Base-by-base conservation (phyloP, 2,329 filamentous ascomycete species). In the Aspergillus aculeatus region DNA sequence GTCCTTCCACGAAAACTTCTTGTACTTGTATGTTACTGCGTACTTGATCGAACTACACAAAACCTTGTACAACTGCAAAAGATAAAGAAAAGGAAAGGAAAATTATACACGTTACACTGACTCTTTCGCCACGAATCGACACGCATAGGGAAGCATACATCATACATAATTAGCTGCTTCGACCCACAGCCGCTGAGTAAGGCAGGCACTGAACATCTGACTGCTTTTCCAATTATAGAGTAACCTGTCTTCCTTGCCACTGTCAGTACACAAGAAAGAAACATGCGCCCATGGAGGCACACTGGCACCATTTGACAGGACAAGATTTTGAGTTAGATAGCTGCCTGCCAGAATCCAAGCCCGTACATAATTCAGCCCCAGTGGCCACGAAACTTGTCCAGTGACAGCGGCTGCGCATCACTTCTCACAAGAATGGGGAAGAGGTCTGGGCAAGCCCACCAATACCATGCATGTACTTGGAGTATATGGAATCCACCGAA, bases 121-220 rank as follows among this genome's bases (percentile, higher is more conserved):
- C 21, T 44, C 23, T 26, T 47, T 32, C 19, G 32, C 35, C 32
- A 44, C 38, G 38, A 44, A 19, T 19, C 38, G 14, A 44, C 38
- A 19, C 38, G 38, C 38, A 44, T 44, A 44, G n/a, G 38, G 38
- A 44, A 9, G 38, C 38, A 44, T 44, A 44, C 16, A 44, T 16
- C 38, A 7, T 44, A 44, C 38, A 21, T 41, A 11, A 29, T 16
- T 26, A 6, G 31, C 50, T 44, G n/a, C 50, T 16, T 29, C 52
- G 23, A 29, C 38, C 38, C 38, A 54, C 29, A n/a, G 16, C 41
- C 26, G 52, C 41, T 55, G 53, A 55, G 24, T 55, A 55, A 55
- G 44, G 41, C 35, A 51, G 49, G n/a, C 32, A 52, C 31, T 24
- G n/a, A 44, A 16, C 32, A 35, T 32, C 21, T 31, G 53, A 29